Base-by-base conservation (phyloP, 2,329 filamentous ascomycete genomes). In the Sporothrix protearum region DNA sequence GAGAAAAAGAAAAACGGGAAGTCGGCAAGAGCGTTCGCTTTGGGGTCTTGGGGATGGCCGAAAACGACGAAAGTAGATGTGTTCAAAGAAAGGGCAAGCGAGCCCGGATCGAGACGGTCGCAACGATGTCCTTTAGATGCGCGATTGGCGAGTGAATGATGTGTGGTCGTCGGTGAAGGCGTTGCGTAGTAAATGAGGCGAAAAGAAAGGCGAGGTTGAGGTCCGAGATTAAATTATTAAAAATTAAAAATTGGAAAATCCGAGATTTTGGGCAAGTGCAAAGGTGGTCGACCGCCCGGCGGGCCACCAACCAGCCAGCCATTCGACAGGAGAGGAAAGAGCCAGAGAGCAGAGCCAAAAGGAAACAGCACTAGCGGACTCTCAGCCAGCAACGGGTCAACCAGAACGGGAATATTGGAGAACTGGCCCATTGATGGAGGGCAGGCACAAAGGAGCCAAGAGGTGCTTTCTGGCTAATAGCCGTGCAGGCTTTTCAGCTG, bases 231-330 rank as follows among this genome's bases (percentile, higher is more conserved):
- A 69, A 59, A 69, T 59, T 45, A 39, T 39, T 30, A 53, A 57
- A 69, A 45, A 57, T 47, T 47, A 69, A 69, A 69, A 69, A 57
- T 30, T 45, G 22, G 67, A 57, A 69, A 69, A 69, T 69, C 53
- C 67, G 67, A 69, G 67, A 69, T 69, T 69, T 69, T 45, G 67
- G 67, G 67, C 36, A 45, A 42, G 59, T 61, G 57, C 57, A 66
- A 68, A 42, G 47, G 42, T 68, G 64, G 53, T 28, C 47, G 64
- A 68, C 45, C 47, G 64, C 47, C 47, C 66, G 12, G 59, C 59
- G 42, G 49, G 33, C 42, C 39, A 66, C 61, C 61, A 67, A 67
- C 45, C 45, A 67, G 63, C 63, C 45, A 67, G 63, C 63, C 61
- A 66, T 63, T 61, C 33, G 55, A 61, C 55, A 64, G 28, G 45